phyloP scores from a whole-genome alignment of 768 basidiomycete genomes.

The Peribolospora baueri region DNA sequence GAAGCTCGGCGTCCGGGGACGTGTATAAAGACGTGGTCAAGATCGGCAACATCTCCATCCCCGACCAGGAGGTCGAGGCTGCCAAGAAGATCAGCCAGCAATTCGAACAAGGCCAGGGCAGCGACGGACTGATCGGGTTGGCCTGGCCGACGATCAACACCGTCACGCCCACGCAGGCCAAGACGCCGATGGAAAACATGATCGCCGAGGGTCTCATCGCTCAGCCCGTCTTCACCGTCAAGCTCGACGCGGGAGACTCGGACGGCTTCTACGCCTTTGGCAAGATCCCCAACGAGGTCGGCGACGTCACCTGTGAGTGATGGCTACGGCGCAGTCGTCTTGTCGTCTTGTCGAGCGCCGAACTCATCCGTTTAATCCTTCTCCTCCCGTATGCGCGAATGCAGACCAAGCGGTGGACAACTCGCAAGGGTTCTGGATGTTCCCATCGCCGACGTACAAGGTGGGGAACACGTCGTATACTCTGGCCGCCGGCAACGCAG shows the following conservation, averaged over 20 bases:
- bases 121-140: constrained; percentile 23
- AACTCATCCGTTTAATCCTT: no score
- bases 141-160: constrained; percentile 23
- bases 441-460: constrained; percentile 15
- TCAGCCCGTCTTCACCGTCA: constrained; percentile 12
- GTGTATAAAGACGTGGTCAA: constrained; percentile 16
- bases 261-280: constrained; percentile 25
- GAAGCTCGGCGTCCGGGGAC: constrained; percentile 10
- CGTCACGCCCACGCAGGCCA: constrained; percentile 19
- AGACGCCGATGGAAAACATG: constrained; percentile 24
- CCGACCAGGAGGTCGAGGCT: constrained; percentile 22
- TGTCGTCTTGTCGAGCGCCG: no score
- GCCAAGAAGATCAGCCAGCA: constrained; percentile 19
- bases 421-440: constrained; percentile 24
- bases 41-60: constrained; percentile 13
- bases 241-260: constrained; percentile 21
- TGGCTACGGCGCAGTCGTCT: no score
- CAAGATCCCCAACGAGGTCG: constrained; percentile 18
- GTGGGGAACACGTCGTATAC: constrained; percentile 8
- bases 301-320: background rate
- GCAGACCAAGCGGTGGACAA: constrained; percentile 7
- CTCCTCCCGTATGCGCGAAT: no score
- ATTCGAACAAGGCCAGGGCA: constrained; percentile 20
- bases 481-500: constrained; percentile 17
- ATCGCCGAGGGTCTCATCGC: constrained; percentile 18